Percentiles rank a stretch among this genome's conserved stretches.
Evolutionary conservation across 495 filamentous ascomycete genomes (phyloP).

Genomic region (Daldinia vernicosa): DNA sequence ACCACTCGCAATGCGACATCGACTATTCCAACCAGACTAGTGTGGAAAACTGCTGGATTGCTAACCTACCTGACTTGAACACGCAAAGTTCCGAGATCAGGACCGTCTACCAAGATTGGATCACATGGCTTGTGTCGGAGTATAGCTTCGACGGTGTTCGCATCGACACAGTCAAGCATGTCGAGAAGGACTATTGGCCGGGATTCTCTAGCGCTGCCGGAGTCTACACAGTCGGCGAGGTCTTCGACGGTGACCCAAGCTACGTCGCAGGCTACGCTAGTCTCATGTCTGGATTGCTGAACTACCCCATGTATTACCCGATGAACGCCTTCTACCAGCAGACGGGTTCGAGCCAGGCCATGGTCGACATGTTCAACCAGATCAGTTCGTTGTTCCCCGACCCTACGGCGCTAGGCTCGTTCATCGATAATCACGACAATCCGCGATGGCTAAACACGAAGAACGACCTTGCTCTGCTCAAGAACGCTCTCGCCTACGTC

Average conservation of each 20-base stretch:
- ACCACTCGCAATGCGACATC: constrained; percentile 72
- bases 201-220: constrained; percentile 70
- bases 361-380: constrained; percentile 67
- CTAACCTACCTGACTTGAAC: constrained; percentile 72
- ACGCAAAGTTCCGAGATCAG: constrained; percentile 68
- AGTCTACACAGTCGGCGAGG: constrained; percentile 76
- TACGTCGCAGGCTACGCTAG: constrained; percentile 74
- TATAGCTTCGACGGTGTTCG: constrained; percentile 84
- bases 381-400: constrained; percentile 57
- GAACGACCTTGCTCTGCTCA: constrained; percentile 65
- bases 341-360: constrained; percentile 63
- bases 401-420: constrained; percentile 62
- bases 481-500: constrained; percentile 75
- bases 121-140: constrained; percentile 66
- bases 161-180: constrained; percentile 78
- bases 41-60: constrained; percentile 71
- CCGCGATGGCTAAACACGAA: constrained; percentile 69
- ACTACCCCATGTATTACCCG: constrained; percentile 66
- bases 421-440: constrained; percentile 84
- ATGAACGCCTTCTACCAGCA: constrained; percentile 70
- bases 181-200: constrained; percentile 74
- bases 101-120: constrained; percentile 71
- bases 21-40: constrained; percentile 67
- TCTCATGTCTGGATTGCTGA: constrained; percentile 69
- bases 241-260: constrained; percentile 66